Conservation (phyloP, 306 rosid genomes). For the Arachis stenosperma region DNA sequence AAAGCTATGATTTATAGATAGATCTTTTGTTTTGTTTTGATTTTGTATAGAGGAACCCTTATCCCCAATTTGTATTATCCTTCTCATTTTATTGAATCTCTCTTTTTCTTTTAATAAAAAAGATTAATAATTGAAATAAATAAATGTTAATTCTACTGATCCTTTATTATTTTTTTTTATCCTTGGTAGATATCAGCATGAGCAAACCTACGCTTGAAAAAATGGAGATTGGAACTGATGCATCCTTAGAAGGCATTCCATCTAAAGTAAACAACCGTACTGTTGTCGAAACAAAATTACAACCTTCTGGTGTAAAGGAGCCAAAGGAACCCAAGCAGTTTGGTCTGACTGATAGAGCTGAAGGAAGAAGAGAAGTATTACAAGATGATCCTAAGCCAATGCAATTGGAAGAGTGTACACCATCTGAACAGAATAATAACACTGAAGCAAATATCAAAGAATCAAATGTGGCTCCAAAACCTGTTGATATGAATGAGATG, state of each 20-base stretch:
- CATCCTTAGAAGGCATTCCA: slow-evolving; percentile 42
- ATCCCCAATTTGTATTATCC: no score
- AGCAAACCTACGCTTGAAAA: slow-evolving; percentile 39
- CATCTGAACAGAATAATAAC: slow-evolving; percentile 40
- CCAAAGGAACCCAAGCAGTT: slow-evolving; percentile 33
- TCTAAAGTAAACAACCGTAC: slow-evolving; percentile 31
- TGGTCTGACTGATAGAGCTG: slow-evolving; percentile 36
- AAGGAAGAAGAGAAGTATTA: slow-evolving; percentile 45
- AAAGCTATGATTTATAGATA: no score
- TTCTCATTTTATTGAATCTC: no score
- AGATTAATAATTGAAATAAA: neutral
- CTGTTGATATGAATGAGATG: slow-evolving; percentile 35
- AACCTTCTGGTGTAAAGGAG: slow-evolving; percentile 33
- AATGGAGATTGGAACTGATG: slow-evolving; percentile 40
- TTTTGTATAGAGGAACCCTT: no score
- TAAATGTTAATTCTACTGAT: slow-evolving; percentile 27
- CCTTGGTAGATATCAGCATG: slow-evolving; percentile 40
- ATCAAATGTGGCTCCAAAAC: slow-evolving; percentile 42
- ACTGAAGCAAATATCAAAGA: slow-evolving; percentile 37
- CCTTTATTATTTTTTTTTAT: neutral
- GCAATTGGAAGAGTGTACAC: slow-evolving; percentile 38
- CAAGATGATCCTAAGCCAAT: slow-evolving; percentile 41
- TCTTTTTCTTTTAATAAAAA: no score
- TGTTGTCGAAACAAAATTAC: slow-evolving; percentile 32
- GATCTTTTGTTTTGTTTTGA: no score